Percentiles rank a stretch among this genome's conserved stretches.
phyloP scores from a whole-genome alignment of 2,329 filamentous ascomycete genomes.

The Fusarium keratoplasticum region DNA sequence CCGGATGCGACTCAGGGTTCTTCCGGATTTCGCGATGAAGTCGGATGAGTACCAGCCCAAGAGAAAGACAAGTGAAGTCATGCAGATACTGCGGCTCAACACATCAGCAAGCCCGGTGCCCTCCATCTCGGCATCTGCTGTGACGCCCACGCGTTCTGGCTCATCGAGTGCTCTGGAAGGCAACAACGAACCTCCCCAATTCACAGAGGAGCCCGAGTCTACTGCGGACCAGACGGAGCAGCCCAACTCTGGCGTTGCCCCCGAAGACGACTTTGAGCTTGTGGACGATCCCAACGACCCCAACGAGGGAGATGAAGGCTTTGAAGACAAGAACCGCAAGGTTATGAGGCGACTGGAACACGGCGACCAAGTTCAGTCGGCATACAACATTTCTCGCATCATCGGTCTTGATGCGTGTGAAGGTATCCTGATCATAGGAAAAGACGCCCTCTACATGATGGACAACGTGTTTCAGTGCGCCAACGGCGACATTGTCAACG shows the following conservation, averaged over 20 bases:
- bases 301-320: slow-evolving; percentile 78
- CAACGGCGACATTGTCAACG: slow-evolving; percentile 96
- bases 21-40: slow-evolving; percentile 78
- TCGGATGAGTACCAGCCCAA: slow-evolving; percentile 88
- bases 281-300: slow-evolving; percentile 92
- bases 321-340: slow-evolving; percentile 98
- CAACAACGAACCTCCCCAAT: slow-evolving; percentile 26
- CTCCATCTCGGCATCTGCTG: slow-evolving; percentile 28
- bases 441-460: slow-evolving; percentile 91
- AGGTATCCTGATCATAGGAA: slow-evolving; percentile 91
- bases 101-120: slow-evolving; percentile 39
- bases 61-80: slow-evolving; percentile 67
- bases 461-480: slow-evolving; percentile 96
- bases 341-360: slow-evolving; percentile 94
- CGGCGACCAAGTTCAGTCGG: slow-evolving; percentile 90
- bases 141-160: slow-evolving; percentile 27
- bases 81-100: slow-evolving; percentile 51
- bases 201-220: slow-evolving; percentile 41
- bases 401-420: slow-evolving; percentile 94
- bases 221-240: slow-evolving; percentile 30
- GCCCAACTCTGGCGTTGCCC: slow-evolving; percentile 40
- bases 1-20: slow-evolving; percentile 88
- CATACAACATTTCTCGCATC: slow-evolving; percentile 95
- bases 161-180: slow-evolving; percentile 39
- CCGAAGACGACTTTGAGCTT: slow-evolving; percentile 95